A percentile compares a stretch with the other conserved stretches of the same genome.
Evolutionary conservation across 2,329 filamentous ascomycete genomes (phyloP).

Genomic region (Scedosporium aurantiacum): DNA sequence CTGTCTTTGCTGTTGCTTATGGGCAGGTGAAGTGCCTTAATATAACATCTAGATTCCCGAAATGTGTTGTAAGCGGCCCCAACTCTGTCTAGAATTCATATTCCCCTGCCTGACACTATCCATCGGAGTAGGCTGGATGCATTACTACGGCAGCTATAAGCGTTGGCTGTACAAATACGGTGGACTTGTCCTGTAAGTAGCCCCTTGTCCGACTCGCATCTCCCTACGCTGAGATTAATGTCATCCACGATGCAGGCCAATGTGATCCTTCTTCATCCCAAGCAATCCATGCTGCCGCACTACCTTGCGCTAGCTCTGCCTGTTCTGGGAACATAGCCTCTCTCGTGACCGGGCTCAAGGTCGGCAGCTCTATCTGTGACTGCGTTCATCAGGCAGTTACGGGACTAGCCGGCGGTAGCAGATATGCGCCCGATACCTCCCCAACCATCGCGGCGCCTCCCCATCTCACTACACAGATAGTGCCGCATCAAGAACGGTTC

Average conservation of each 20-base stretch:
- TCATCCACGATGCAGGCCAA: background rate
- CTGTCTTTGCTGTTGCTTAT: background rate
- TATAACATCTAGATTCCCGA: constrained; percentile 2
- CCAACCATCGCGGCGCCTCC: background rate
- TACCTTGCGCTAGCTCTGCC: background rate
- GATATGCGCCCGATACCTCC: background rate
- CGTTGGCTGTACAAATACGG: background rate
- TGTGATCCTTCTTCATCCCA: background rate
- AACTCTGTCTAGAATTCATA: background rate
- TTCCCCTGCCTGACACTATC: no score
- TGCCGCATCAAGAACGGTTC: background rate
- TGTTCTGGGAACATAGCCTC: background rate
- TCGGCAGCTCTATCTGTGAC: constrained; percentile 1
- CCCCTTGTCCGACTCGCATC: background rate
- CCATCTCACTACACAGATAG: background rate
- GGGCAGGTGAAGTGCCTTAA: background rate
- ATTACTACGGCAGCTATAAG: background rate
- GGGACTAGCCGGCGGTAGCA: background rate
- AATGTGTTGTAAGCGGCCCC: background rate
- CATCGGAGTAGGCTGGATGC: constrained; percentile 1
- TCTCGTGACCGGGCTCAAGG: background rate
- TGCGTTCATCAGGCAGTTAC: background rate
- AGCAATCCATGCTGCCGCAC: background rate
- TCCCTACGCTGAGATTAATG: background rate
- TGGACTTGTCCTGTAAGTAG: constrained; percentile 4